Base-by-base conservation (phyloP, 306 rosid genomes). In the Cyamopsis tetragonoloba region DNA sequence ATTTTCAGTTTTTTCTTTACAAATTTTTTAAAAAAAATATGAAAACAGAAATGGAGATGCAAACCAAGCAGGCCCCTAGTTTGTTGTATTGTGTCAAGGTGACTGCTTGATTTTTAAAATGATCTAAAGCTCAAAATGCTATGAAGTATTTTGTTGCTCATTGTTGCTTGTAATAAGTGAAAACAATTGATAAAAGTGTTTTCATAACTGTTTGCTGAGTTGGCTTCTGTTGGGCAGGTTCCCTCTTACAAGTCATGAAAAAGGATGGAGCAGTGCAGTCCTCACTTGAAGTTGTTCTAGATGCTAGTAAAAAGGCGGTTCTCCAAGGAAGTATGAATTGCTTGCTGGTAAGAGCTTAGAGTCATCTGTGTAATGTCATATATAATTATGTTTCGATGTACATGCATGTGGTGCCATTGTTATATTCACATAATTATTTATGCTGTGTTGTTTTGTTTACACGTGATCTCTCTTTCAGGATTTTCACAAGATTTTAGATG, bases 321-420 rank as follows among this genome's bases (percentile, higher is more conserved):
- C 88, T 90, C 39, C 95, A 90, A 81, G 96, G 97, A 78, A 80
- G 96, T 80, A 72, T 79, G 85, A 82, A 85, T 62, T 68, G 83
- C 60, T 83, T 93, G 80, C 73, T 78, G 84, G 98, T 93, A 80
- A 74, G 77, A 75, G 8, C 15, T 66, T 57, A 53, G 62, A 64
- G 71, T 61, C 68, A 10, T 65, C 55, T 19, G 7, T 18, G 7
- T 41, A 54, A 43, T 20, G 27, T 62, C 71, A 18, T 61, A 41
- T 41, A 35, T 28, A 68, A 51, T 27, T n/a, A 37, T 39, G 44
- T 59, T 10, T 17, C 34, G 74, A 48, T 58, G 61, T 23, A 35
- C 32, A 13, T 13, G 26, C 77, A 34, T 63, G 55, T 17, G 30
- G 31, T 68, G 42, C 53, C 20, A 15, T 34, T 64, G 17, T 28